Evolutionary conservation across 202 grass and related monocot species (phyloP).

Genomic region (Schoenoplectus triqueter): DNA sequence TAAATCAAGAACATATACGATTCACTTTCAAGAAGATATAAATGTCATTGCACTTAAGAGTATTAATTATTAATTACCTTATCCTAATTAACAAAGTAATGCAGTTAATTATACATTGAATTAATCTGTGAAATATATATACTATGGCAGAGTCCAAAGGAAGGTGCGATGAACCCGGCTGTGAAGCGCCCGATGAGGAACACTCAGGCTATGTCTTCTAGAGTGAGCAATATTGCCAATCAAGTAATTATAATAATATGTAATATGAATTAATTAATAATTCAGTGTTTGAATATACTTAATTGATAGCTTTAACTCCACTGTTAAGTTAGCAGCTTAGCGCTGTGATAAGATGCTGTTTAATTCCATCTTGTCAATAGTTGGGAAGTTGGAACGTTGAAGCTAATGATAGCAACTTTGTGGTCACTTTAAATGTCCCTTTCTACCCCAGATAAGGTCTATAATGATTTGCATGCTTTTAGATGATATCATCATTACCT

Average conservation of each 20-base stretch:
- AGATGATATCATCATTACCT: constrained; percentile 31
- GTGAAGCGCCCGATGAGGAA: constrained; percentile 16
- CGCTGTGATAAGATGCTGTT: constrained; percentile 5
- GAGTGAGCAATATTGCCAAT: constrained; percentile 32
- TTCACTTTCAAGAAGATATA: neutral
- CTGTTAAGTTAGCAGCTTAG: neutral
- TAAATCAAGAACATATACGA: constrained; percentile 4
- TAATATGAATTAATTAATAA: neutral
- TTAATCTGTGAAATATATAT: neutral
- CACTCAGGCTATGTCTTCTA: constrained; percentile 21
- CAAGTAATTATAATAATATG: constrained; percentile 31
- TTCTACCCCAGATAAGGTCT: constrained; percentile 37
- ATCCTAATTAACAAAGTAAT: neutral
- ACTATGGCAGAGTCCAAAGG: constrained; percentile 26
- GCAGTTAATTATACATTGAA: neutral
- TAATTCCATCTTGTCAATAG: constrained; percentile 6
- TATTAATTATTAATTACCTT: neutral
- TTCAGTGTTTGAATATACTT: no score
- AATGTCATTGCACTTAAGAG: neutral
- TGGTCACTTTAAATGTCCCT: constrained; percentile 35
- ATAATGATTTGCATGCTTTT: constrained; percentile 39
- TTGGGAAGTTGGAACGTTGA: neutral
- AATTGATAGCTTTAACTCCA: constrained; percentile 22
- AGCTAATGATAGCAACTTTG: constrained; percentile 37
- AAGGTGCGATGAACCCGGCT: neutral